Conservation (phyloP, 2,329 filamentous ascomycete genomes). For the Curvularia sp. region DNA sequence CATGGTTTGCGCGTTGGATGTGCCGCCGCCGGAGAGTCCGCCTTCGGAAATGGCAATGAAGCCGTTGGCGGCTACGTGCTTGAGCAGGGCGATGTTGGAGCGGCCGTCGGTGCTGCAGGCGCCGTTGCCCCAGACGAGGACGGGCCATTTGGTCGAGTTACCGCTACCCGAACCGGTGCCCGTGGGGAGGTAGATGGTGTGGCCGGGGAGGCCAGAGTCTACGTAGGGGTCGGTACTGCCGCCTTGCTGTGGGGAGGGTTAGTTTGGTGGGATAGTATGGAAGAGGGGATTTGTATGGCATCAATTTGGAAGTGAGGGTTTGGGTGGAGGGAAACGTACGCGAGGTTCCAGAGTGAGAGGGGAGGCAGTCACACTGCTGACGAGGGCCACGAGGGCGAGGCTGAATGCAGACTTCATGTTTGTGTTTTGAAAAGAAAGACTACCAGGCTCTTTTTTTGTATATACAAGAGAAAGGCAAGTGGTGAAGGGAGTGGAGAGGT, state of each 20-base stretch:
- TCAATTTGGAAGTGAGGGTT: too few relatives aligned
- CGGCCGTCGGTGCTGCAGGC: slow-evolving; percentile 29
- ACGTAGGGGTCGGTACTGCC: slow-evolving; percentile 10
- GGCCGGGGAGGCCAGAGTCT: slow-evolving; percentile 18
- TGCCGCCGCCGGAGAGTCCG: slow-evolving; percentile 16
- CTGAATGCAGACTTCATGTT: slow-evolving; percentile 12
- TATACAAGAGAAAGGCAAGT: not conserved
- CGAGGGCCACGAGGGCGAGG: slow-evolving; percentile 6
- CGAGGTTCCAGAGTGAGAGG: slow-evolving; percentile 6
- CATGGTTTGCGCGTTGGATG: slow-evolving; percentile 19
- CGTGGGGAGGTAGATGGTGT: slow-evolving; percentile 27
- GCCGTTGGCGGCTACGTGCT: slow-evolving; percentile 20
- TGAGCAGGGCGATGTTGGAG: slow-evolving; percentile 21
- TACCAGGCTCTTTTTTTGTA: not conserved
- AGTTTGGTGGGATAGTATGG: not conserved
- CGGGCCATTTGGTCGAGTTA: slow-evolving; percentile 23
- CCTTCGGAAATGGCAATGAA: slow-evolving; percentile 30
- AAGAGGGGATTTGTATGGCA: too few relatives aligned
- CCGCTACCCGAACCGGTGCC: not conserved
- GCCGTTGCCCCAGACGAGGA: slow-evolving; percentile 37
- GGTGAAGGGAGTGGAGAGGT: not conserved
- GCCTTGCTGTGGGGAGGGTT: slow-evolving; percentile 1
- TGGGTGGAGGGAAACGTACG: not conserved
- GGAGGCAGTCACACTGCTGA: slow-evolving; percentile 3
- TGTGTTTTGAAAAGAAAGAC: not conserved